Conservation (phyloP, 768 basidiomycete species). For the Cystobasidium onofrii region DNA sequence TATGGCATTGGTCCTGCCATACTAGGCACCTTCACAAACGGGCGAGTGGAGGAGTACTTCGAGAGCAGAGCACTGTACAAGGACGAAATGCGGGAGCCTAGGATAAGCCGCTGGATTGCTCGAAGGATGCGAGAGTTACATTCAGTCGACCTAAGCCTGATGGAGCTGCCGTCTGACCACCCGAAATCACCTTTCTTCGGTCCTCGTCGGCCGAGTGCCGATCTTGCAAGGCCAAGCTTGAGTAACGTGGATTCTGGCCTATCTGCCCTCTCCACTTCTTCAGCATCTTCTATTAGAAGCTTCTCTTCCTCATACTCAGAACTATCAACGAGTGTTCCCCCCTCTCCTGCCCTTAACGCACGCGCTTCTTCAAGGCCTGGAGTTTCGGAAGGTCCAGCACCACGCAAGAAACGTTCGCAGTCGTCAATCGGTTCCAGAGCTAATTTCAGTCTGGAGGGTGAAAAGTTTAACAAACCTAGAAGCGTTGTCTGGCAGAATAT, state of each 20-base stretch:
- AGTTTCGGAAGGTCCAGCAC: conserved; percentile 33
- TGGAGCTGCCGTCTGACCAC: conserved; percentile 52
- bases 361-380: background rate
- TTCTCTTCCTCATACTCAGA: conserved; percentile 35
- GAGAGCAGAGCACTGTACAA: conserved; percentile 72
- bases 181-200: conserved; percentile 18
- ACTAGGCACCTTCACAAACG: conserved; percentile 91
- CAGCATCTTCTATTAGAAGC: conserved; percentile 37
- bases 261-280: conserved; percentile 32
- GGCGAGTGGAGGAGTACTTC: conserved; percentile 91
- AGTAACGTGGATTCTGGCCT: background rate
- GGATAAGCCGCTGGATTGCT: conserved; percentile 77
- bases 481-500: conserved; percentile 61
- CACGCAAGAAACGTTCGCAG: conserved; percentile 34
- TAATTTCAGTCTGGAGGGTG: conserved; percentile 46
- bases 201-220: background rate
- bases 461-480: conserved; percentile 43
- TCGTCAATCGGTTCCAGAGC: background rate
- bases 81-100: conserved; percentile 65
- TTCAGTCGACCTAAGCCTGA: conserved; percentile 67
- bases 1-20: conserved; percentile 85
- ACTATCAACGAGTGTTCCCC: conserved; percentile 18
- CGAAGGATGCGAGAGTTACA: conserved; percentile 93
- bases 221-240: background rate
- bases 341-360: background rate